phyloP scores from a whole-genome alignment of 805 yeast genomes.

The Kodamaea sagamina region DNA sequence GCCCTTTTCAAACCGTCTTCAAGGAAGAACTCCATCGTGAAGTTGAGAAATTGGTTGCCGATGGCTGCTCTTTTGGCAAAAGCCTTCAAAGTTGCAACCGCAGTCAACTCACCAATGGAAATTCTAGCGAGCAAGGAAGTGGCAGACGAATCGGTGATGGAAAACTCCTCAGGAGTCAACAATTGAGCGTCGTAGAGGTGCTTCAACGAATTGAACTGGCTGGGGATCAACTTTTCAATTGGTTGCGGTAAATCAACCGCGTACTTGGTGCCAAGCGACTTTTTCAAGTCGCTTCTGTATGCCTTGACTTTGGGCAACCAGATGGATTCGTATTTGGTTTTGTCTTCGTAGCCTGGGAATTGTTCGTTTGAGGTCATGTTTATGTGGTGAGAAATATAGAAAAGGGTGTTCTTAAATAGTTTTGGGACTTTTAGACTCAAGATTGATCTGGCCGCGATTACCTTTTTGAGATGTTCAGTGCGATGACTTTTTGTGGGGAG shows the following conservation, averaged over 20 bases:
- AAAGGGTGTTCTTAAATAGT: neutral
- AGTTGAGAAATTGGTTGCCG: constrained; percentile 63
- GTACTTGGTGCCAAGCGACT: constrained; percentile 34
- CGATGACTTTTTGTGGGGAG: no score
- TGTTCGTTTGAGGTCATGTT: neutral
- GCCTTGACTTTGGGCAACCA: constrained; percentile 49
- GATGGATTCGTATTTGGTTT: constrained; percentile 43
- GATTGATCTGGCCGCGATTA: no score
- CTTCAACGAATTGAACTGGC: constrained; percentile 39
- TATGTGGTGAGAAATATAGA: neutral
- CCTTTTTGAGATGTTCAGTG: no score
- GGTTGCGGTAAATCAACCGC: constrained; percentile 35
- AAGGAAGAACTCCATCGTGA: constrained; percentile 60
- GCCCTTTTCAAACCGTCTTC: constrained; percentile 62
- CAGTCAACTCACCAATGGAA: constrained; percentile 46
- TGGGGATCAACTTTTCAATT: constrained; percentile 31
- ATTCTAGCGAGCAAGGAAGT: constrained; percentile 44
- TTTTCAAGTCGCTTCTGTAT: constrained; percentile 37
- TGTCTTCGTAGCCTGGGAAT: constrained; percentile 35
- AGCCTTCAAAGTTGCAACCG: constrained; percentile 58
- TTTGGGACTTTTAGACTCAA: no score
- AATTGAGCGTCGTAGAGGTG: constrained; percentile 35
- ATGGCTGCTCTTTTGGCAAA: constrained; percentile 64
- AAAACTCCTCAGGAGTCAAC: constrained; percentile 40
- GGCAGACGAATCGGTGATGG: constrained; percentile 47